Base-by-base conservation (phyloP, 805 yeast genomes). In the Kuraishia floccosa region DNA sequence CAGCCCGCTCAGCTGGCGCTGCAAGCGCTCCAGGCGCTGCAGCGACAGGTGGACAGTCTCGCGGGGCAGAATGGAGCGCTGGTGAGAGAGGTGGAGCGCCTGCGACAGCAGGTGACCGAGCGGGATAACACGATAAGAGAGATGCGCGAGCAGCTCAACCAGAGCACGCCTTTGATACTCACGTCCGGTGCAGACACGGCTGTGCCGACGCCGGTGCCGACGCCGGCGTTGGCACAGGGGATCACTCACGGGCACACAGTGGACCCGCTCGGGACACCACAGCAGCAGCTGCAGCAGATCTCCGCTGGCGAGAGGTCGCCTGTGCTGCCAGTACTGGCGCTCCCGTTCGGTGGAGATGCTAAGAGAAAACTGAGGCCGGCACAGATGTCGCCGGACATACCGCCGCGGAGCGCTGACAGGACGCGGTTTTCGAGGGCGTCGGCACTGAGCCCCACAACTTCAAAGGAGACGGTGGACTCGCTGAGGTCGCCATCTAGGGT, bases 171-270 rank as follows among this genome's bases (percentile, higher is more conserved):
- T n/a, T n/a, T n/a, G n/a, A n/a, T n/a, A n/a, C n/a, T n/a, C n/a
- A n/a, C n/a, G n/a, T n/a, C n/a, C n/a, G n/a, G n/a, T n/a, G n/a
- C n/a, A n/a, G n/a, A n/a, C n/a, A n/a, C n/a, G n/a, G n/a, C n/a
- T n/a, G n/a, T n/a, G n/a, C n/a, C n/a, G n/a, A n/a, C n/a, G 6
- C 28, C 28, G 9, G 28, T 25, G 28, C 18, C 28, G 12, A 25
- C 16, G 28, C 15, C 9, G 16, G n/a, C n/a, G n/a, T n/a, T n/a
- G n/a, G n/a, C n/a, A n/a, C n/a, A n/a, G n/a, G n/a, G n/a, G n/a
- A n/a, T n/a, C n/a, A n/a, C n/a, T n/a, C n/a, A n/a, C n/a, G n/a
- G n/a, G n/a, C n/a, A 19, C 22, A 19, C 10, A 19, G 6, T 27
- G 15, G 30, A 27, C 12, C 30, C 30, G 5, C 23, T 27, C 7